Evolutionary conservation across 495 filamentous ascomycete genomes (phyloP).

Genomic region (Gamarada debralockiae): DNA sequence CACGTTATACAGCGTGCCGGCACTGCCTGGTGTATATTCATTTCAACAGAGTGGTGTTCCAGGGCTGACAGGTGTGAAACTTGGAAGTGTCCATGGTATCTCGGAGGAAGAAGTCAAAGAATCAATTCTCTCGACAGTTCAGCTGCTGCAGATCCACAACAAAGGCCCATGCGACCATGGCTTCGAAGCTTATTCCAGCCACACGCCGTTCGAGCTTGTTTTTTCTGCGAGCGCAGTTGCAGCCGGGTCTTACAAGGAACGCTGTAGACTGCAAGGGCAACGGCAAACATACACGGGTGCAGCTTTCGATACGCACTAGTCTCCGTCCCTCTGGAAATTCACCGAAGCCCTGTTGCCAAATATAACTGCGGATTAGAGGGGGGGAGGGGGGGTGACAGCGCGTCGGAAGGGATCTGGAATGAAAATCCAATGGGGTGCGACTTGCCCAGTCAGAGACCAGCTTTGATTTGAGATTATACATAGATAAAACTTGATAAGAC

Average conservation of each 20-base stretch:
- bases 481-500: too few relatives aligned
- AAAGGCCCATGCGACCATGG: not conserved
- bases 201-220: constrained; percentile 35
- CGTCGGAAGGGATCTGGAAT: too few relatives aligned
- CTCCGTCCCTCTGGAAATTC: constrained; percentile 25
- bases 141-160: not conserved
- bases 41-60: not conserved
- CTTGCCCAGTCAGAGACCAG: too few relatives aligned
- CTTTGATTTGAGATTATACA: too few relatives aligned
- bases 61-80: not conserved
- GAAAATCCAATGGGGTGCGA: too few relatives aligned
- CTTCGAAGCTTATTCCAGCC: constrained; percentile 31
- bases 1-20: constrained; percentile 23
- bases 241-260: constrained; percentile 44
- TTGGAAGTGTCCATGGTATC: not conserved
- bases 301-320: constrained; percentile 32
- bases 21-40: not conserved
- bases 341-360: constrained; percentile 22
- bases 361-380: not conserved
- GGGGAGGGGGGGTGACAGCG: too few relatives aligned
- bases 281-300: constrained; percentile 50
- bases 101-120: not conserved
- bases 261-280: constrained; percentile 49
- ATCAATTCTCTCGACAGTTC: not conserved
- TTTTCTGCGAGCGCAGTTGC: constrained; percentile 33